A percentile compares a stretch with the other conserved stretches of the same genome.
Evolutionary conservation across 2,329 filamentous ascomycete species (phyloP).

Genomic region (Scedosporium dehoogii): DNA sequence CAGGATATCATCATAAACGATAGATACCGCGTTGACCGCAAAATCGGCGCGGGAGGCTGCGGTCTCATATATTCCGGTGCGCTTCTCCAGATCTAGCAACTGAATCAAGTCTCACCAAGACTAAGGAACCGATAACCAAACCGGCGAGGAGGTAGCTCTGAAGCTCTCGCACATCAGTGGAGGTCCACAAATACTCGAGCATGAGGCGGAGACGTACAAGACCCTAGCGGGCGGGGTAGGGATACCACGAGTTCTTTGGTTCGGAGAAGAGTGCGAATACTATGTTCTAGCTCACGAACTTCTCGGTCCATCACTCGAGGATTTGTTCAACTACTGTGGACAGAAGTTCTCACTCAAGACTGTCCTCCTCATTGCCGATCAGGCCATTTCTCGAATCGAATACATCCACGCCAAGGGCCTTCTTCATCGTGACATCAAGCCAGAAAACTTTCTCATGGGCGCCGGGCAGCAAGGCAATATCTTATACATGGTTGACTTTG

Average conservation of each 20-base stretch:
- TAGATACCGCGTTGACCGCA: conserved; percentile 12
- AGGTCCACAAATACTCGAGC: neutral
- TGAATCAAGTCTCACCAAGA: neutral
- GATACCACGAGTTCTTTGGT: conserved; percentile 15
- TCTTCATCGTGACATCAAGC: conserved; percentile 15
- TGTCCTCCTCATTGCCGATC: conserved; percentile 3
- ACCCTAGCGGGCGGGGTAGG: conserved; percentile 11
- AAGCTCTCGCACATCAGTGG: conserved; percentile 5
- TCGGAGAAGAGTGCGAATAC: conserved; percentile 14
- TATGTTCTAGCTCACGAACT: conserved; percentile 15
- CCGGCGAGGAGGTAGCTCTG: neutral
- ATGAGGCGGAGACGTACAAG: conserved; percentile 10
- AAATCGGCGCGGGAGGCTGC: conserved; percentile 13
- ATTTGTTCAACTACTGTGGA: conserved; percentile 35
- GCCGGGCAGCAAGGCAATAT: conserved; percentile 8
- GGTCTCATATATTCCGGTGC: conserved; percentile 14
- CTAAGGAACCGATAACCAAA: neutral
- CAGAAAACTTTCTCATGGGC: conserved; percentile 15
- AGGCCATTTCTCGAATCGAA: conserved; percentile 13
- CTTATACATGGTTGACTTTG: conserved; percentile 3
- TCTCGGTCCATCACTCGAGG: conserved; percentile 55
- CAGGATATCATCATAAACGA: conserved; percentile 13
- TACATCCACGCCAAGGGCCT: conserved; percentile 11
- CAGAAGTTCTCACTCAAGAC: conserved; percentile 16
- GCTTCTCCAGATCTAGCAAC: neutral